Percentiles rank a stretch among this genome's conserved stretches.
Conservation (phyloP, 192 early-diverging fungal species). For the Coemansia nantahalensis region DNA sequence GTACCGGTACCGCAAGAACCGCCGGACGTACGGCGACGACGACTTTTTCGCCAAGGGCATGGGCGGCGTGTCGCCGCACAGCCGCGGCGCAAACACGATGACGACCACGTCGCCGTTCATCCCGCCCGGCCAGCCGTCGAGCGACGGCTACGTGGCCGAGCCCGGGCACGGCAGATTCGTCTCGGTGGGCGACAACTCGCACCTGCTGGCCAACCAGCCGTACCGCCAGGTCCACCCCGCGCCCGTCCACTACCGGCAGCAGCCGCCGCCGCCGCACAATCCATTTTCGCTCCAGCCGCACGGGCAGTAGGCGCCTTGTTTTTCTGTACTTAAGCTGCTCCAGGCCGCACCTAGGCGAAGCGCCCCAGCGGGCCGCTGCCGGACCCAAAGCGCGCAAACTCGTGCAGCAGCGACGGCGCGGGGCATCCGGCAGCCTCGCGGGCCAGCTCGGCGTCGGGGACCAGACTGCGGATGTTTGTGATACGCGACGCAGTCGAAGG, state of each 20-base stretch:
- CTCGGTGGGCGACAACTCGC: constrained; percentile 8
- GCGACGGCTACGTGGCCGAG: constrained; percentile 34
- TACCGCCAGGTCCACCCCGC: constrained; percentile 4
- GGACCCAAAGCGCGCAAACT: constrained; percentile 18
- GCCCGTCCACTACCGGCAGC: not conserved
- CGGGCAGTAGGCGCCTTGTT: no score
- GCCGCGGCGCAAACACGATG: constrained; percentile 6
- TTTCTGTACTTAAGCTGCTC: no score
- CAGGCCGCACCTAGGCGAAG: not conserved
- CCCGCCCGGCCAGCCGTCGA: constrained; percentile 12
- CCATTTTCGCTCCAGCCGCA: constrained; percentile 7
- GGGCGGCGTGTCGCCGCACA: constrained; percentile 9
- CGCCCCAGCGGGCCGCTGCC: no score
- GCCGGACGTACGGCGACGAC: constrained; percentile 25
- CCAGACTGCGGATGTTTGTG: constrained; percentile 51
- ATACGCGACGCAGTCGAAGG: constrained; percentile 73
- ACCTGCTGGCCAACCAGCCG: constrained; percentile 15
- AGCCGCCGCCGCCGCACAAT: constrained; percentile 5
- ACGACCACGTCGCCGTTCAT: constrained; percentile 25
- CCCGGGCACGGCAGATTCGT: constrained; percentile 1
- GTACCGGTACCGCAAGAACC: constrained; percentile 26
- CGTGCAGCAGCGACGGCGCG: constrained; percentile 5
- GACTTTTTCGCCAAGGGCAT: constrained; percentile 30
- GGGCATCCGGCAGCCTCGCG: constrained; percentile 45
- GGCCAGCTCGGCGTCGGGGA: constrained; percentile 42